Base-by-base conservation (phyloP, 352 stramenopile species). In the Phytophthora megakarya region DNA sequence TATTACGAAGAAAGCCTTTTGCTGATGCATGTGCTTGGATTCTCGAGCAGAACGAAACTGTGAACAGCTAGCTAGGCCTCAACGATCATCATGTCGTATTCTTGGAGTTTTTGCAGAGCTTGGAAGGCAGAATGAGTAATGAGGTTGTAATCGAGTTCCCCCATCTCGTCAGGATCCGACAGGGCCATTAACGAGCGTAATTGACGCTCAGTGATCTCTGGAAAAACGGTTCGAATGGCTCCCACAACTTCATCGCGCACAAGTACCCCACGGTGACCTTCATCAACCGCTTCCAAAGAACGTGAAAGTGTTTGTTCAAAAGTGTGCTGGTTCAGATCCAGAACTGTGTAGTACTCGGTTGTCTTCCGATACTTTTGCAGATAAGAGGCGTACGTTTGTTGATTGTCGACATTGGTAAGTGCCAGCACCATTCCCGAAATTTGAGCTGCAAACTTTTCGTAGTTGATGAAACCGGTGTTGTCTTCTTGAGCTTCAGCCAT, bases 1-100 rank as follows among this genome's bases (percentile, higher is more conserved):
- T 68, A 63, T 50, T 30, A 50, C 18, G 58, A 58, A 15, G 43
- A 59, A 48, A 35, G 10, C 12, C 18, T 15, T 56, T 55, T 45
- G 39, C 44, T 15, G 25, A 56, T 47, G 12, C 37, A 19, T 37
- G 42, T 8, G 35, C 25, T 40, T 35, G 50, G n/a, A 26, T 33
- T 12, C 40, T n/a, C n/a, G n/a, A n/a, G n/a, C n/a, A n/a, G n/a
- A n/a, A n/a, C n/a, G n/a, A n/a, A n/a, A n/a, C n/a, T n/a, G n/a
- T n/a, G n/a, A n/a, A n/a, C 25, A 22, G 3, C 13, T 39, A 18
- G 23, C 30, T 80, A 92, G 35, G 77, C 78, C 61, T 90, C 81
- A 42, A 78, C 68, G 50, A 90, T 81, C 79, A 90, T 93, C 71
- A 84, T 79, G 66, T 89, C 84, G 58, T 95, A 95, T 59, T 95